phyloP scores from a whole-genome alignment of 129 eudicot species.

The Artemisia argyi region DNA sequence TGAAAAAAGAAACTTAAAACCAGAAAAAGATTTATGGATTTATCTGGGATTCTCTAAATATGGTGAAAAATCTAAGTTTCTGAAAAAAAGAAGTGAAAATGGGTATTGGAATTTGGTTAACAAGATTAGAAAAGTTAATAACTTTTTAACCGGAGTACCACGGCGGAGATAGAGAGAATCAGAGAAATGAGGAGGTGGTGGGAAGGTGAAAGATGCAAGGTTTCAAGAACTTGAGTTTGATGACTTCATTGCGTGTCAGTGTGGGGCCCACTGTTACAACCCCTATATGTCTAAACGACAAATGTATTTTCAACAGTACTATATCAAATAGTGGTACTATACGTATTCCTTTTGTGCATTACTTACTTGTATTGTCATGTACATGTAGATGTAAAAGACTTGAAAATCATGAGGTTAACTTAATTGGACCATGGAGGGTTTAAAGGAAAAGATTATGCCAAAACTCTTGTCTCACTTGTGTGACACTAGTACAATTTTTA shows the following conservation, averaged over 20 bases:
- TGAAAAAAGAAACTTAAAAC: too few species aligned
- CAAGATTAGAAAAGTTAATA: too few species aligned
- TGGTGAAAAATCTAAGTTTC: background rate
- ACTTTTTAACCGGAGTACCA: conserved; percentile 2
- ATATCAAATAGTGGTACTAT: conserved; percentile 24
- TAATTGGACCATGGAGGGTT: background rate
- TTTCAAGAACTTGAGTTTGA: conserved; percentile 35
- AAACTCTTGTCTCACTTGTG: conserved; percentile 13
- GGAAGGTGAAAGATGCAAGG: conserved; percentile 22
- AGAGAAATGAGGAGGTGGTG: conserved; percentile 16
- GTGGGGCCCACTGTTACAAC: conserved; percentile 22
- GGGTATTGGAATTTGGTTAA: background rate
- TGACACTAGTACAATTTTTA: background rate
- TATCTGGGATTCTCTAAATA: background rate
- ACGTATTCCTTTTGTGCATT: background rate
- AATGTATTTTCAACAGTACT: conserved; percentile 24
- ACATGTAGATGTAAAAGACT: background rate
- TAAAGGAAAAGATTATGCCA: background rate
- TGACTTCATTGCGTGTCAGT: conserved; percentile 35
- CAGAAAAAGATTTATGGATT: background rate
- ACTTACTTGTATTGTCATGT: too few species aligned
- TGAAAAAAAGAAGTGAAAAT: too few species aligned
- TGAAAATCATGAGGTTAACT: conserved; percentile 19
- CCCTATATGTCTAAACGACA: conserved; percentile 21
- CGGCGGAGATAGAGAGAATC: conserved; percentile 21